A percentile compares a stretch with the other conserved stretches of the same genome.
phyloP scores from a whole-genome alignment of 768 basidiomycete species.

The Russula brevipes region DNA sequence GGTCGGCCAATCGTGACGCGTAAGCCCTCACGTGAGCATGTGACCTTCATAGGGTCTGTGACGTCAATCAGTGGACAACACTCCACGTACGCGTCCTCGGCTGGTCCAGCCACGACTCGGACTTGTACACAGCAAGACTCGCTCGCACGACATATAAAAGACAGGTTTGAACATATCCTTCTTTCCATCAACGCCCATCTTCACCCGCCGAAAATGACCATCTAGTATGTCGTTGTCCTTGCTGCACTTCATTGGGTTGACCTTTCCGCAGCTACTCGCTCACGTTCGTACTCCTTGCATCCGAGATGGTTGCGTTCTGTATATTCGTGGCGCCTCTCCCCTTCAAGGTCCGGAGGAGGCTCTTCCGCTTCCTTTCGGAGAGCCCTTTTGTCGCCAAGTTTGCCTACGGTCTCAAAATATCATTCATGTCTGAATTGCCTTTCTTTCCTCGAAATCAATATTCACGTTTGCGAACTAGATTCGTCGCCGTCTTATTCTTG shows the following conservation, averaged over 20 bases:
- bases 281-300: constrained; percentile 74
- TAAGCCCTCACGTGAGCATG: constrained; percentile 15
- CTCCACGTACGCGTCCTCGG: background rate
- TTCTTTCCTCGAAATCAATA: background rate
- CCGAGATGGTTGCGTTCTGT: constrained; percentile 86
- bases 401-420: constrained; percentile 88
- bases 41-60: constrained; percentile 1
- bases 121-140: too few species aligned
- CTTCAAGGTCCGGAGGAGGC: constrained; percentile 57
- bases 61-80: background rate
- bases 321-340: constrained; percentile 83
- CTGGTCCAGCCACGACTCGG: too few species aligned
- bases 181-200: background rate
- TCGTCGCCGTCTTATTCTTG: constrained; percentile 80
- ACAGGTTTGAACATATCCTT: background rate
- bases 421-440: constrained; percentile 67
- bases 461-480: constrained; percentile 39
- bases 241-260: background rate
- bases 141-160: too few species aligned
- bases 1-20: constrained; percentile 6
- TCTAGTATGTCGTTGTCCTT: constrained; percentile 37
- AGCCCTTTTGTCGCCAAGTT: constrained; percentile 72
- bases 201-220: constrained; percentile 38
- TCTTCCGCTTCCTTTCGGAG: constrained; percentile 70
- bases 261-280: constrained; percentile 57